phyloP scores from a whole-genome alignment of 1,284 basidiomycete genomes.

The Mrakiaceae sp. region DNA sequence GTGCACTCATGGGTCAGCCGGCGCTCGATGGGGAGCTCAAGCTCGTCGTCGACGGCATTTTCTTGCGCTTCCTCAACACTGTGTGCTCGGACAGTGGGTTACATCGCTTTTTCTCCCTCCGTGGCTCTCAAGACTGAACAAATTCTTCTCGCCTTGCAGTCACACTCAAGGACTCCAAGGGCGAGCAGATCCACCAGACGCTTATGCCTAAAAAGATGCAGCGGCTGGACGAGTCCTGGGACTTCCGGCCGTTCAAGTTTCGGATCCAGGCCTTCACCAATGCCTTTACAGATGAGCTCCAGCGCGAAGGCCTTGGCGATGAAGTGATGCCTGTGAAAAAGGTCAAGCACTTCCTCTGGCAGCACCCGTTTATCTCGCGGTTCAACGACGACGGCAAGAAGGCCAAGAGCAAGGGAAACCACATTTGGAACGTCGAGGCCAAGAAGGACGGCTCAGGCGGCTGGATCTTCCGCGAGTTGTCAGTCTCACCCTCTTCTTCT shows the following conservation, averaged over 20 bases:
- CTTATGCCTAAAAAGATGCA: constrained; percentile 99
- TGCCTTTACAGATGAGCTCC: constrained; percentile 75
- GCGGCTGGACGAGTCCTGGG: constrained; percentile 82
- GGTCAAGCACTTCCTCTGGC: constrained; percentile 95
- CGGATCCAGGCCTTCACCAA: constrained; percentile 98
- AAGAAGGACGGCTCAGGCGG: constrained; percentile 62
- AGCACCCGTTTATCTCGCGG: constrained; percentile 79
- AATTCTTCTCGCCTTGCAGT: constrained; percentile 42
- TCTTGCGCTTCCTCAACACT: constrained; percentile 76
- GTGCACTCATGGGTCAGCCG: not conserved
- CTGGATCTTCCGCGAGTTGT: constrained; percentile 86
- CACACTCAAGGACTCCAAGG: constrained; percentile 83
- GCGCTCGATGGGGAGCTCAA: constrained; percentile 50
- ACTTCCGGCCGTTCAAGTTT: constrained; percentile 98
- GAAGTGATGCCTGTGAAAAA: constrained; percentile 46
- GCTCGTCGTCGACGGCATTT: constrained; percentile 73
- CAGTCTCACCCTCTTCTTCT: not conserved
- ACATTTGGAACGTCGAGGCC: constrained; percentile 98
- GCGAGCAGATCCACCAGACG: constrained; percentile 95
- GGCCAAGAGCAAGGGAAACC: constrained; percentile 98
- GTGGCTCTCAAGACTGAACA: not conserved
- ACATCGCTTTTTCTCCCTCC: constrained; percentile 7
- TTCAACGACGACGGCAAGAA: constrained; percentile 99
- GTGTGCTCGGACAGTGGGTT: constrained; percentile 80
- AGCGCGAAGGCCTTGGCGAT: constrained; percentile 38